A percentile compares a stretch with the other conserved stretches of the same genome.
phyloP scores from a whole-genome alignment of 2,329 filamentous ascomycete genomes.

The Tolypocladium inflatum region DNA sequence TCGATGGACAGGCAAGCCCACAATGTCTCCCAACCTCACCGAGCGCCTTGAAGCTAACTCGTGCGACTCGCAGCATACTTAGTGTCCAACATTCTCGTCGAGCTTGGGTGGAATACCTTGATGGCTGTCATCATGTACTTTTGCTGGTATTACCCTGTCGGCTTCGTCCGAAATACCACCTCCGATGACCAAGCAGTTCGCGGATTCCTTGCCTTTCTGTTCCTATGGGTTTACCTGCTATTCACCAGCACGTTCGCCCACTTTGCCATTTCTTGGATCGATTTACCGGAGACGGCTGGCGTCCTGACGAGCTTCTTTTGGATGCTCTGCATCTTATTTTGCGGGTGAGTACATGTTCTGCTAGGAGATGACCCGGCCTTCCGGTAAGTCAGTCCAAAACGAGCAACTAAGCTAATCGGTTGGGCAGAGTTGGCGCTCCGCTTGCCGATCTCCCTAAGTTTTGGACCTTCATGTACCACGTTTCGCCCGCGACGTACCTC shows the following conservation, averaged over 20 bases:
- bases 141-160: slow-evolving; percentile 80
- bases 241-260: slow-evolving; percentile 76
- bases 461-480: slow-evolving; percentile 74
- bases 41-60: no score
- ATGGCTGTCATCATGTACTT: slow-evolving; percentile 70
- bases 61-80: slow-evolving; percentile 51
- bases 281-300: slow-evolving; percentile 63
- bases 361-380: no score
- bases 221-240: slow-evolving; percentile 65
- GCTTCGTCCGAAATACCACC: slow-evolving; percentile 61
- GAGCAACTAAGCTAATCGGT: no score
- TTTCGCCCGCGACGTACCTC: slow-evolving; percentile 79
- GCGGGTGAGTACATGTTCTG: slow-evolving; percentile 18
- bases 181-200: slow-evolving; percentile 56
- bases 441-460: slow-evolving; percentile 57
- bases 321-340: slow-evolving; percentile 64
- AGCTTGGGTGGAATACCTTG: slow-evolving; percentile 75
- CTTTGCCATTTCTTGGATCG: slow-evolving; percentile 66
- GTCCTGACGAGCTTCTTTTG: slow-evolving; percentile 71
- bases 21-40: no score
- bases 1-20: slow-evolving; percentile 49
- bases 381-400: no score
- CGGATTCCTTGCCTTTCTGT: slow-evolving; percentile 70
- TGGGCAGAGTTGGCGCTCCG: slow-evolving; percentile 50
- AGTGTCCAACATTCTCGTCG: slow-evolving; percentile 71